Percentiles rank a stretch among this genome's conserved stretches.
phyloP scores from a whole-genome alignment of 2,329 filamentous ascomycete species.

The Botrytis paeoniae region DNA sequence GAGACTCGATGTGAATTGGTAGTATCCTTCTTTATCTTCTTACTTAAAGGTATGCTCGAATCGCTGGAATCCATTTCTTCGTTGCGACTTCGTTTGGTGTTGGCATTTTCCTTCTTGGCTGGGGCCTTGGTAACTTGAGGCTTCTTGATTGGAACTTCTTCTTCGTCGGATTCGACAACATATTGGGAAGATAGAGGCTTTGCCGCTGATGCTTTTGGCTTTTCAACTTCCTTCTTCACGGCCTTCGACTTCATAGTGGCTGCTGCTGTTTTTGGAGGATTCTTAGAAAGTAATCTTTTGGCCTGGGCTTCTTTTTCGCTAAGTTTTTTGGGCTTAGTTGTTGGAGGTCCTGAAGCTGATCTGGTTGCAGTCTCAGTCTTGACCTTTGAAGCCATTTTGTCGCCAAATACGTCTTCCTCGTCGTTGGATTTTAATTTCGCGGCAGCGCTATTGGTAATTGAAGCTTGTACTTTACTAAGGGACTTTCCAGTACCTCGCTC shows the following conservation, averaged over 20 bases:
- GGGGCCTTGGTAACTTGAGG: constrained; percentile 35
- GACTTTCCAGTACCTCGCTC: constrained; percentile 60
- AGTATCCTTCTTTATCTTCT: constrained; percentile 34
- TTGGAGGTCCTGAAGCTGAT: constrained; percentile 50
- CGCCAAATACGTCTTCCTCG: constrained; percentile 40
- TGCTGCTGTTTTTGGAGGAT: constrained; percentile 31
- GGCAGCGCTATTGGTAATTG: constrained; percentile 52
- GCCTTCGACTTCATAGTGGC: constrained; percentile 23
- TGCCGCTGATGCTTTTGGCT: constrained; percentile 7
- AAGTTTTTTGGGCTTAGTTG: constrained; percentile 55
- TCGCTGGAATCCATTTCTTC: constrained; percentile 35
- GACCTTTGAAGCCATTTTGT: constrained; percentile 38
- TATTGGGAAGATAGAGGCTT: constrained; percentile 34
- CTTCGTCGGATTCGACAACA: constrained; percentile 37
- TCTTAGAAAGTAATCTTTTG: constrained; percentile 51
- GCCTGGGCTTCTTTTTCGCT: constrained; percentile 53
- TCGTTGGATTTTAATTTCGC: constrained; percentile 51
- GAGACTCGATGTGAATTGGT: constrained; percentile 45
- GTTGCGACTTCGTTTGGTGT: constrained; percentile 51
- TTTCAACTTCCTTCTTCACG: constrained; percentile 25
- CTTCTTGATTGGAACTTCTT: constrained; percentile 24
- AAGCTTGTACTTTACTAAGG: constrained; percentile 59
- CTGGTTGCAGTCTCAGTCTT: constrained; percentile 47
- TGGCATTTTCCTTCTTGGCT: constrained; percentile 42
- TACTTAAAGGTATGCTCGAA: constrained; percentile 34